A percentile compares a stretch with the other conserved stretches of the same genome.
These are phyloP conservation scores for Fusarium compactum DNA, from an alignment of 2,329 filamentous ascomycete species.

Conservation along the genomic window DNA sequence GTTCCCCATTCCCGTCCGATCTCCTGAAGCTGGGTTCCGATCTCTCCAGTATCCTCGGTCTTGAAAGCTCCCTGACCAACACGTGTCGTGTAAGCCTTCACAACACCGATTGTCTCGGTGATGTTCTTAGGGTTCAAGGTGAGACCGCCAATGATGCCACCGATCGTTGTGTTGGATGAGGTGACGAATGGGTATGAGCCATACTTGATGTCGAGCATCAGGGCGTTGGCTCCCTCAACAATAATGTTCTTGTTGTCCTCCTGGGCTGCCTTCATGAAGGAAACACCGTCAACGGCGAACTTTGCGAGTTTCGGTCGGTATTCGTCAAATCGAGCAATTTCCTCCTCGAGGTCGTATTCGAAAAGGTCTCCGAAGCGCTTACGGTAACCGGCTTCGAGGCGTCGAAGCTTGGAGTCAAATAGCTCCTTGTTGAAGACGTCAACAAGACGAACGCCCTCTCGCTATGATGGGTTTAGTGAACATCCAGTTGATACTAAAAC, in stretches of 20 bases:
- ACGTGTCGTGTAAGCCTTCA: constrained; percentile 13
- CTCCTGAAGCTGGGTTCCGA: constrained; percentile 16
- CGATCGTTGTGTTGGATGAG: constrained; percentile 8
- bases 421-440: constrained; percentile 8
- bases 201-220: constrained; percentile 20
- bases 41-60: constrained; percentile 13
- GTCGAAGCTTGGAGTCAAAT: constrained; percentile 16
- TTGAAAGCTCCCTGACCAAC: constrained; percentile 15
- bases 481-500: not conserved
- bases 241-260: constrained; percentile 9
- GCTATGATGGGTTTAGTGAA: constrained; percentile 1
- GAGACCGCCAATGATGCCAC: constrained; percentile 11
- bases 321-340: constrained; percentile 14
- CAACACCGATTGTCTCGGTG: constrained; percentile 5
- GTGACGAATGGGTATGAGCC: constrained; percentile 13
- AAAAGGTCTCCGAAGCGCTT: constrained; percentile 15
- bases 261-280: constrained; percentile 11
- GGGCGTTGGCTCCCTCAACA: constrained; percentile 11
- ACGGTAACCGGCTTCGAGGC: constrained; percentile 3
- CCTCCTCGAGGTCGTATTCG: constrained; percentile 4
- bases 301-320: constrained; percentile 3
- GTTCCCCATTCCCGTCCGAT: constrained; percentile 8
- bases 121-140: constrained; percentile 11
- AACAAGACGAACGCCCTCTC: not conserved
- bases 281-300: not conserved